Evolutionary conservation across 352 stramenopile genomes (phyloP).

Genomic region (Phytophthora chlamydospora): DNA sequence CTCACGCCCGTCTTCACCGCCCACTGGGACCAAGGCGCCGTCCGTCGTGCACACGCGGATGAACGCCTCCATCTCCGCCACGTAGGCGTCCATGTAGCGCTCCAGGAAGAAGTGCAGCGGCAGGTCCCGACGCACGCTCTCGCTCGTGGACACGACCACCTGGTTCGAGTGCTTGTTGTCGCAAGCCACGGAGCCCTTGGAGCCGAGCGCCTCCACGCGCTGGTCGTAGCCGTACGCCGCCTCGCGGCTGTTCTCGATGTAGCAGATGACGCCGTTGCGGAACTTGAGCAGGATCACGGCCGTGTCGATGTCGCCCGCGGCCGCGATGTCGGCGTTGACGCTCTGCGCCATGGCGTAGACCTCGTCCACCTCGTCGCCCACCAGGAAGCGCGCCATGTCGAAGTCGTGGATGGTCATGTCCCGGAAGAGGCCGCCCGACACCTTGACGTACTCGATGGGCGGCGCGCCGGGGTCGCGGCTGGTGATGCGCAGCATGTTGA

Average conservation of each 20-base stretch:
- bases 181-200: conserved; percentile 88
- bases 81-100: conserved; percentile 92
- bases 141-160: conserved; percentile 56
- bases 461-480: conserved; percentile 59
- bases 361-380: conserved; percentile 73
- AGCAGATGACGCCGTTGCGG: conserved; percentile 88
- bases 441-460: conserved; percentile 55
- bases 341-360: conserved; percentile 73
- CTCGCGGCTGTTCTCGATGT: conserved; percentile 95
- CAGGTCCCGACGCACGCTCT: conserved; percentile 76
- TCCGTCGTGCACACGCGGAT: conserved; percentile 57
- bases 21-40: conserved; percentile 49
- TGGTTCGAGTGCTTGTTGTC: conserved; percentile 96
- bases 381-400: conserved; percentile 94
- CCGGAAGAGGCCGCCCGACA: conserved; percentile 92
- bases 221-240: conserved; percentile 96
- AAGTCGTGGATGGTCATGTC: conserved; percentile 98
- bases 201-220: conserved; percentile 93
- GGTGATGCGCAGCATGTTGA: conserved; percentile 86
- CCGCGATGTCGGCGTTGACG: conserved; percentile 62
- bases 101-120: conserved; percentile 95
- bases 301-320: conserved; percentile 91
- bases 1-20: conserved; percentile 63
- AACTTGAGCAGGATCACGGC: conserved; percentile 93
- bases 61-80: conserved; percentile 77